These are phyloP conservation scores for Plantago rigida DNA, from an alignment of 305 asterid genomes.

Conservation along the genomic window DNA sequence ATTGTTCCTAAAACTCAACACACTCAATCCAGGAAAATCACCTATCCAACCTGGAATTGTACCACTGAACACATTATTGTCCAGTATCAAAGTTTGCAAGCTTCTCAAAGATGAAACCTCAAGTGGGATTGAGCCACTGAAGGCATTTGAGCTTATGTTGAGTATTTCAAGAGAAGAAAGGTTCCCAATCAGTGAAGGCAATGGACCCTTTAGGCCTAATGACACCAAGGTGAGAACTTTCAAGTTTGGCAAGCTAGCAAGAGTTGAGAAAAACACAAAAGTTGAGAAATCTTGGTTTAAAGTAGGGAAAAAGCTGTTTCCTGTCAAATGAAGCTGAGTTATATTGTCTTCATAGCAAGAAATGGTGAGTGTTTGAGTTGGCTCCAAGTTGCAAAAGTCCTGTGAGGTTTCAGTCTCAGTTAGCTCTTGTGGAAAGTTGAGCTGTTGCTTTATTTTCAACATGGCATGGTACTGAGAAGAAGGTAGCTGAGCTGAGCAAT, in stretches of 20 bases:
- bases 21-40: conserved; percentile 39
- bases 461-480: conserved; percentile 49
- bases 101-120: conserved; percentile 44
- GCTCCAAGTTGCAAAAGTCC: conserved; percentile 53
- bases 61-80: conserved; percentile 53
- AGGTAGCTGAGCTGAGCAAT: conserved; percentile 42
- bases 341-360: conserved; percentile 68
- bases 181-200: conserved; percentile 47
- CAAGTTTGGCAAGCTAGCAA: conserved; percentile 53
- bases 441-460: conserved; percentile 48
- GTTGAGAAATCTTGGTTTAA: conserved; percentile 43
- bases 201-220: conserved; percentile 55
- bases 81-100: conserved; percentile 63
- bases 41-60: conserved; percentile 50
- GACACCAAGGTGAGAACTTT: conserved; percentile 70
- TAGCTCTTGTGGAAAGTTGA: conserved; percentile 50
- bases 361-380: conserved; percentile 47
- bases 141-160: conserved; percentile 54
- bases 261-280: conserved; percentile 39
- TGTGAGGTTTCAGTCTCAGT: conserved; percentile 42
- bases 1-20: conserved; percentile 65
- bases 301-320: conserved; percentile 37
- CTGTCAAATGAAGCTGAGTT: conserved; percentile 67
- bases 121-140: conserved; percentile 51
- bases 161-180: conserved; percentile 57